Base-by-base conservation (phyloP, 78 protist species). In the Dictyostelium discoideum region DNA sequence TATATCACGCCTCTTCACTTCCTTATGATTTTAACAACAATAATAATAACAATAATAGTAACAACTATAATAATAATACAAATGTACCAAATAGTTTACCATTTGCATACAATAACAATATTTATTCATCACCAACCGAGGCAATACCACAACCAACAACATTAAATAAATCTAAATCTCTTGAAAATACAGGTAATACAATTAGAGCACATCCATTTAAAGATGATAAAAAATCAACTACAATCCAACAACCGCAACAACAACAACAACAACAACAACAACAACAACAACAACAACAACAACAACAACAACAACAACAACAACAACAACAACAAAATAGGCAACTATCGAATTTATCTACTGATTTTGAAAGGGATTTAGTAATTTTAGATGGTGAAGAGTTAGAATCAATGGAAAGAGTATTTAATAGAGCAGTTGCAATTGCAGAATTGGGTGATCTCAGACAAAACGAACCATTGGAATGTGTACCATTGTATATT, bases 391-490 rank as follows among this genome's bases (percentile, higher is more conserved):
- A 82, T 42, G 94, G 81, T 69, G 89, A 78, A 42, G 93, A 90
- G 74, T 14, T 50, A 37, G 39, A 46, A 10, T 81, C 85, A 10
- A 72, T 24, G 10, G 95, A 90, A 16, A 80, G 14, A 39, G 2
- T 54, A 39, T 44, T 76, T 13, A 90, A 90, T 11, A 60, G 85
- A 48, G 95, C 95, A 37, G 32, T 46, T 40, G 88, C 84, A 10
- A 90, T 90, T 22, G 95, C 95, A 40, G 95, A 90, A 20, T 72
- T 90, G 84, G 95, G 95, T 46, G 95, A 90, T 82, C 74, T 90
- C 0, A 90, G 88, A 90, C 95, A 90, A 83, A 44, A 18, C 39
- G 95, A 83, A 72, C 89, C 95, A 16, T 44, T 22, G 13, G 95
- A 90, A 90, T 90, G 95, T 54, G 11, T 90, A 6, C 81, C 84